Evolutionary conservation across 2,329 filamentous ascomycete genomes (phyloP).

Genomic region (Aspergillus tanneri): DNA sequence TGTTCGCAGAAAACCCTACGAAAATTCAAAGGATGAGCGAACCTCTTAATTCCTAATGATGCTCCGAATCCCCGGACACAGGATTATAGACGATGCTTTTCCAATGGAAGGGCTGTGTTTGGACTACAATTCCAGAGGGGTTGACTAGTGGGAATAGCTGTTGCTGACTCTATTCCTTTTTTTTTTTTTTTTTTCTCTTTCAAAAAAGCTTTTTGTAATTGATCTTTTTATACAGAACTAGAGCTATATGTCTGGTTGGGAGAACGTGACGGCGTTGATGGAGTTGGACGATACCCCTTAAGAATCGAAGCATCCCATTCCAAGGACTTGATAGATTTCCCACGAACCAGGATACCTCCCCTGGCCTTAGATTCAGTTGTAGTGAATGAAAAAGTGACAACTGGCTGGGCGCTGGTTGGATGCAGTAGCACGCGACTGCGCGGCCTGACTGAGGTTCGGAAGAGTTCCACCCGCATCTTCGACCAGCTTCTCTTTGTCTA

Average conservation of each 20-base stretch:
- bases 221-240: too few relatives aligned
- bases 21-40: constrained; percentile 65
- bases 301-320: background rate
- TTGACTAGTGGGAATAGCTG: too few relatives aligned
- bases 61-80: too few relatives aligned
- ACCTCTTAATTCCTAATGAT: background rate
- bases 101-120: too few relatives aligned
- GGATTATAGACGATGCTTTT: background rate
- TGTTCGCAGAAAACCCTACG: constrained; percentile 59
- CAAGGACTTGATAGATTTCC: too few relatives aligned
- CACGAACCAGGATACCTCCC: too few relatives aligned
- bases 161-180: background rate
- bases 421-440: constrained; percentile 22
- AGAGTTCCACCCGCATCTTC: constrained; percentile 35
- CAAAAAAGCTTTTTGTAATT: too few relatives aligned
- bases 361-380: too few relatives aligned
- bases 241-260: background rate
- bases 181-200: background rate
- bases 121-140: too few relatives aligned
- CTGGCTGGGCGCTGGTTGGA: background rate
- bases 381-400: background rate
- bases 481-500: constrained; percentile 15
- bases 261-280: background rate
- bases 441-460: constrained; percentile 27
- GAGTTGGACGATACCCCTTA: background rate